Conservation (phyloP, 1,284 basidiomycete species). For the Cutaneotrichosporon cavernicola region DNA sequence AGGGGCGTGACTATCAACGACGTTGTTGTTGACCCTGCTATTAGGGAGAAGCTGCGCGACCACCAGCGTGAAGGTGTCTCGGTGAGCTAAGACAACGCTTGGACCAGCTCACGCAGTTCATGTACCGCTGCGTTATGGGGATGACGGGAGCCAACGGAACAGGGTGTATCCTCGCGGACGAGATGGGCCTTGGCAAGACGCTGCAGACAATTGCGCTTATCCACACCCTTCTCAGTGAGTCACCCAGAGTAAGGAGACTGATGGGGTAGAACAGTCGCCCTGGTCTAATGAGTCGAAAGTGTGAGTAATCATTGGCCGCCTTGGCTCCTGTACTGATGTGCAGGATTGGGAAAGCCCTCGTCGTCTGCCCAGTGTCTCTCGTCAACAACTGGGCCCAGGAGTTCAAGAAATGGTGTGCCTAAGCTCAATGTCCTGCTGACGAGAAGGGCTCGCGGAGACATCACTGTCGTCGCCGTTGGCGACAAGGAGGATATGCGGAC, state of each 20-base stretch:
- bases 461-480: conserved; percentile 71
- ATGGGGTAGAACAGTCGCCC: conserved; percentile 66
- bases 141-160: conserved; percentile 75
- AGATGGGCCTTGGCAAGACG: conserved; percentile 95
- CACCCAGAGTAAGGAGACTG: conserved; percentile 14
- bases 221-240: conserved; percentile 81
- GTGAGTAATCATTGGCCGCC: conserved; percentile 27
- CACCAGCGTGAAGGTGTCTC: conserved; percentile 84
- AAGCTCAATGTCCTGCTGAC: conserved; percentile 2
- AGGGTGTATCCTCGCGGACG: conserved; percentile 95
- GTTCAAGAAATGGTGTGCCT: conserved; percentile 79
- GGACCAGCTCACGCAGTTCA: conserved; percentile 59
- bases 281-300: conserved; percentile 63
- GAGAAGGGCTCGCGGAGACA: conserved; percentile 13
- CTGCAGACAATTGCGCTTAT: conserved; percentile 78
- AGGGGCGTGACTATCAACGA: conserved; percentile 61
- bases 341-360: conserved; percentile 70
- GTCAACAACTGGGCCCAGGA: conserved; percentile 97
- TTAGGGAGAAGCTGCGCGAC: conserved; percentile 72
- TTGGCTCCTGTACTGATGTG: conserved; percentile 19
- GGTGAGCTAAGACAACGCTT: conserved; percentile 27
- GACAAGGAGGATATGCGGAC: conserved; percentile 66
- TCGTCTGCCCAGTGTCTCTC: conserved; percentile 92
- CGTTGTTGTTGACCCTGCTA: conserved; percentile 90
- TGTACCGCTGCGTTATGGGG: conserved; percentile 97